Evolutionary conservation across 768 basidiomycete species (phyloP), one percentile per base, ranked within the genome.

Genomic region (Tricholoma sp.): DNA sequence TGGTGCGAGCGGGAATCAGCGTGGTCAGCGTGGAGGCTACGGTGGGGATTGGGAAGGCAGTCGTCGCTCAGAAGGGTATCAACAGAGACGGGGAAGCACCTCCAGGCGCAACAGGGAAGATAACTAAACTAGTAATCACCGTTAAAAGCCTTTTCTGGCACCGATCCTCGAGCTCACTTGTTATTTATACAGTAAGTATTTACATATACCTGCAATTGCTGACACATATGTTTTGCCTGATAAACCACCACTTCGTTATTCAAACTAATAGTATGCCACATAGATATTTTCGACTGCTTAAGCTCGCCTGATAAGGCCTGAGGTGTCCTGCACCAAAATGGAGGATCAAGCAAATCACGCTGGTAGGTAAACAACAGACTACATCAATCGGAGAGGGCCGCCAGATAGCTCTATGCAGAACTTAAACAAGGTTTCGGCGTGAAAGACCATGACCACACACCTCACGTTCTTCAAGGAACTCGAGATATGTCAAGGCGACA

Each of bases 401-500:
- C 82, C 6, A 84, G 68, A 63, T 84, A 84, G 57, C 82, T 82
- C 83, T 84, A 37, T n/a, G 52, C 24, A 24, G 48, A 32, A 48
- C n/a, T 12, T 52, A 45, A 57, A 33, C 11, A 54, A 33, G 36
- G 8, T 17, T 18, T 1, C 49, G n/a, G 17, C 29, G 33, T 32
- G 45, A 3, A 20, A 20, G 3, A 12, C 12, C n/a, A 8, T 49
- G 34, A 20, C 28, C 39, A 69, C 85, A 58, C 59, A 89, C 91
- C 75, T 91, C 89, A 62, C 88, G 77, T 61, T 91, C 89, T 62
- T 80, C 81, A 62, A 92, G 68, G 63, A 89, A 92, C 57, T 89
- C 88, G 11, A 89, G 69, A 66, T 91, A 93, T 2, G 88, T 84
- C 62, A 91, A 66, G 0, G 84, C 84, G 39, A 89, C 74, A 0